Base-by-base conservation (phyloP, 345 rosid genomes). In the Clausena lansium region DNA sequence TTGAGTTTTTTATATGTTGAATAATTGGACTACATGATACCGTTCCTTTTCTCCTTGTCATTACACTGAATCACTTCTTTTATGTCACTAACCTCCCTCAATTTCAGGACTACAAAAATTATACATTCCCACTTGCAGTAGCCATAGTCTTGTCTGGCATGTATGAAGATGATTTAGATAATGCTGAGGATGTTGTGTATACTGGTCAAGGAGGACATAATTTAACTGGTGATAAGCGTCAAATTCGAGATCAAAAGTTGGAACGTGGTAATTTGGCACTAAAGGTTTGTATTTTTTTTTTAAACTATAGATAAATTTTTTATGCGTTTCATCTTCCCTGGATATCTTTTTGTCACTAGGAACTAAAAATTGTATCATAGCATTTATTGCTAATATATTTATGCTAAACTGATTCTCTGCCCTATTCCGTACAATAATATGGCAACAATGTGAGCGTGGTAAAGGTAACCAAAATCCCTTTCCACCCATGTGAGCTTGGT, bases 201-300 rank as follows among this genome's bases (percentile, higher is more conserved):
- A 96, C 99, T 77, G 98, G 99, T 25, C 98, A 94, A 86, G 98
- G 99, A 52, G 98, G 99, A 33, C 90, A 94, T 72, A 83, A 94
- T 83, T 87, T 96, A 67, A 81, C 80, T 2, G 99, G 99, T 75
- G 79, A 93, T 80, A 96, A 92, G 81, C 97, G 92, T n/a, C 99
- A 96, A 88, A 82, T 86, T 65, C 77, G 55, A 63, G 98, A 92
- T 82, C 98, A 96, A 81, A 80, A 71, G 35, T 33, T 96, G 84
- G 69, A 71, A 36, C 92, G 94, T 77, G 99, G 98, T 77, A 96
- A 96, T 88, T 75, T 96, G 84, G 99, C 93, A 45, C 86, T 96
- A 22, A 94, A 96, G 98, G 98, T 93, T 20, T 82, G 92, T 41
- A 66, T n/a, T 66, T 39, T 52, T 73, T 38, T 41, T 35, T 24